These are phyloP conservation scores for Leccinum sublutescens DNA, from an alignment of 768 basidiomycete genomes.

Conservation along the genomic window DNA sequence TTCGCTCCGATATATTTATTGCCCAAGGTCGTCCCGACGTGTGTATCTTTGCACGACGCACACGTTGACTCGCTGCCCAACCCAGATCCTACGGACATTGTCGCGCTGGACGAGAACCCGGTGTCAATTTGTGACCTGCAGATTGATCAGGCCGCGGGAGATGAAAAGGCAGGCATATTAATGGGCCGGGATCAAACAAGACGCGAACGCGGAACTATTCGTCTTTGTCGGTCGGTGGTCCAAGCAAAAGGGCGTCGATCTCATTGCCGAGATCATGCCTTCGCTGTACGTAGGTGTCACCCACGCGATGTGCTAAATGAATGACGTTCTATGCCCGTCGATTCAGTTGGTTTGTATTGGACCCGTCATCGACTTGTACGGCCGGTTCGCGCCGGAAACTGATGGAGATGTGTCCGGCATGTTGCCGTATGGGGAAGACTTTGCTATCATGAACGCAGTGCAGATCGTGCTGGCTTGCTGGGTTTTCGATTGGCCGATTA, in stretches of 20 bases:
- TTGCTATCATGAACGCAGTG: slow-evolving; percentile 52
- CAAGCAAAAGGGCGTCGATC: slow-evolving; percentile 95
- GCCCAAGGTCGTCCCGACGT: slow-evolving; percentile 86
- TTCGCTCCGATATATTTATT: slow-evolving; percentile 88
- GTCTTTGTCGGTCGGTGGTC: slow-evolving; percentile 99
- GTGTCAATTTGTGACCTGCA: slow-evolving; percentile 67
- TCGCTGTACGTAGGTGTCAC: slow-evolving; percentile 56
- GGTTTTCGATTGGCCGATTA: slow-evolving; percentile 73
- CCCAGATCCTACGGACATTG: slow-evolving; percentile 93
- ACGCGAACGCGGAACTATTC: slow-evolving; percentile 85
- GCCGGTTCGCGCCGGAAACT: slow-evolving; percentile 94
- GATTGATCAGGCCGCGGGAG: slow-evolving; percentile 80
- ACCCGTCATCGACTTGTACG: slow-evolving; percentile 93
- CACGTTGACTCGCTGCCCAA: slow-evolving; percentile 95
- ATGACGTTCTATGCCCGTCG: slow-evolving; percentile 46
- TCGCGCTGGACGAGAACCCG: slow-evolving; percentile 81
- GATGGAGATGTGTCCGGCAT: slow-evolving; percentile 88
- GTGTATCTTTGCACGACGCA: slow-evolving; percentile 92
- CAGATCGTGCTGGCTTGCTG: slow-evolving; percentile 79
- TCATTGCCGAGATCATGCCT: slow-evolving; percentile 96
- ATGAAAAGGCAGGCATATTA: slow-evolving; percentile 90
- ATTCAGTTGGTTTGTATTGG: slow-evolving; percentile 90
- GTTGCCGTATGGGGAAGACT: slow-evolving; percentile 53
- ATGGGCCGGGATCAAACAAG: slow-evolving; percentile 92
- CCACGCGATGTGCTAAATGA: neutral